A percentile compares a stretch with the other conserved stretches of the same genome.
Evolutionary conservation across 108 stramenopile genomes (phyloP).

Genomic region (Fistulifera solaris): DNA sequence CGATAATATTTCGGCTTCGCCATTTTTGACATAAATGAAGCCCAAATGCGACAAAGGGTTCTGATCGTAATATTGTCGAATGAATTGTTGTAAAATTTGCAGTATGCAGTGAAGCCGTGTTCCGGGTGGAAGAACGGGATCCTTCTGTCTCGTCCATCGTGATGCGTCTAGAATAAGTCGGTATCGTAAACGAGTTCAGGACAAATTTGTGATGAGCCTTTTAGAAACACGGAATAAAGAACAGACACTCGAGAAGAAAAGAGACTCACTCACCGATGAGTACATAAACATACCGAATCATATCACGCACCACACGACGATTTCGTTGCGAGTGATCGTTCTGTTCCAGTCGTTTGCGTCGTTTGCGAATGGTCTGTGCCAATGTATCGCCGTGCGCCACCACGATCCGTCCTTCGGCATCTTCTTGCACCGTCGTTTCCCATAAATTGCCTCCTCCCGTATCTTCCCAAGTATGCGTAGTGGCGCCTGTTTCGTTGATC

Average conservation of each 20-base stretch:
- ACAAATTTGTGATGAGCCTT: no score
- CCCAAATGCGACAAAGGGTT: constrained; percentile 82
- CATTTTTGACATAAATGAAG: constrained; percentile 50
- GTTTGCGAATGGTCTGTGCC: constrained; percentile 53
- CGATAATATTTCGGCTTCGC: constrained; percentile 77
- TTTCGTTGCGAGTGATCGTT: constrained; percentile 57
- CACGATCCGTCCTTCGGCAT: constrained; percentile 71
- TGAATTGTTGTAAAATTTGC: constrained; percentile 43
- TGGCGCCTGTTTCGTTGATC: background rate
- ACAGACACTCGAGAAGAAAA: no score
- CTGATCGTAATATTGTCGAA: constrained; percentile 75
- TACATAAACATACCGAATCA: constrained; percentile 78
- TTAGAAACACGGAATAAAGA: no score
- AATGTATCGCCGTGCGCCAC: constrained; percentile 31
- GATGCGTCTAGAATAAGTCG: constrained; percentile 48
- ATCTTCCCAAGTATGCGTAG: constrained; percentile 9
- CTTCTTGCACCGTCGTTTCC: constrained; percentile 72
- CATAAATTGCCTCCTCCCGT: constrained; percentile 21
- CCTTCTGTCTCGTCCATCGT: constrained; percentile 55
- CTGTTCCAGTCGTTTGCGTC: constrained; percentile 63
- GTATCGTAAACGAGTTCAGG: no score
- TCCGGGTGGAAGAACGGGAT: constrained; percentile 55
- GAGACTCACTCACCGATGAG: constrained; percentile 13
- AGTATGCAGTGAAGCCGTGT: constrained; percentile 54
- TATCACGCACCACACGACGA: constrained; percentile 67